Evolutionary conservation across 805 yeast species (phyloP).

Genomic region (Starmerella vaccinii): DNA sequence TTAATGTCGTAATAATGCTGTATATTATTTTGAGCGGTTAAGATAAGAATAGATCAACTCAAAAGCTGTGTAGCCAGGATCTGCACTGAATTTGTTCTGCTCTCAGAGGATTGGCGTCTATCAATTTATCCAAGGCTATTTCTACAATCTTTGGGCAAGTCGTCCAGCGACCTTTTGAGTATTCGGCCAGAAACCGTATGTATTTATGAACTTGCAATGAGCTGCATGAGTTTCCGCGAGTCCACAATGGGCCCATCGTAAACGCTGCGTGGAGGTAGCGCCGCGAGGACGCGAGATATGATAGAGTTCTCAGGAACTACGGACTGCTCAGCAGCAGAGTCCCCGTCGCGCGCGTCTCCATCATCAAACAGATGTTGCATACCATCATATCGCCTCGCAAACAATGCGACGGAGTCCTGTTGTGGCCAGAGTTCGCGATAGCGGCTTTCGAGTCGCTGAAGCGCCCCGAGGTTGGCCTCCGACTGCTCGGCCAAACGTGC

Average conservation of each 20-base stretch:
- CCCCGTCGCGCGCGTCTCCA: neutral
- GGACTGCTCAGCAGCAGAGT: neutral
- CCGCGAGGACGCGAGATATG: constrained; percentile 10
- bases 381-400: constrained; percentile 24
- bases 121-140: neutral
- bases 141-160: neutral
- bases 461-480: constrained; percentile 47
- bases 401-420: constrained; percentile 33
- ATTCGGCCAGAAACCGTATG: neutral
- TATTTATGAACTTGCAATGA: constrained; percentile 4
- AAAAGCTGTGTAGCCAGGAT: too few species aligned
- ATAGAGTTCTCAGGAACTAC: neutral
- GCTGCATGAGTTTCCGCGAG: constrained; percentile 16
- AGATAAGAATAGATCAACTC: too few species aligned
- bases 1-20: too few species aligned
- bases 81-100: too few species aligned
- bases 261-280: constrained; percentile 19
- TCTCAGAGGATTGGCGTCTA: too few species aligned
- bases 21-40: too few species aligned
- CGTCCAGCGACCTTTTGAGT: neutral
- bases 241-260: constrained; percentile 24
- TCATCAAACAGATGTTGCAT: neutral
- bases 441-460: constrained; percentile 55
- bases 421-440: constrained; percentile 53
- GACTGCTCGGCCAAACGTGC: constrained; percentile 42